phyloP scores from a whole-genome alignment of 108 stramenopile genomes.

The Cyclotella cryptica region DNA sequence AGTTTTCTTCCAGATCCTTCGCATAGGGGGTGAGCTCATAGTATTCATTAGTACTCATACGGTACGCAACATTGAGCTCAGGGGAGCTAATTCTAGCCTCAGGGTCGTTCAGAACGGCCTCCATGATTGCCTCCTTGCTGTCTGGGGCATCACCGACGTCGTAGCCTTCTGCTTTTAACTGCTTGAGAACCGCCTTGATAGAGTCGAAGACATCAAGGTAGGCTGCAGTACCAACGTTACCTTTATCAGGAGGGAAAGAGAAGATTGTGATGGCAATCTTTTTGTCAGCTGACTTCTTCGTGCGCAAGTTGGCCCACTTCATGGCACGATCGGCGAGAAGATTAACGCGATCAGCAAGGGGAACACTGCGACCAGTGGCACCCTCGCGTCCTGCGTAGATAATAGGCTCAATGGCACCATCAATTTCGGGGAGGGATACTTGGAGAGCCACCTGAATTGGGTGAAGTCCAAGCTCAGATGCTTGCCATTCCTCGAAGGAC shows the following conservation, averaged over 20 bases:
- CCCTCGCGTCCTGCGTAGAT: constrained; percentile 97
- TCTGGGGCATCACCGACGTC: constrained; percentile 89
- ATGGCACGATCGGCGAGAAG: constrained; percentile 92
- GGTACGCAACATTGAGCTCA: constrained; percentile 94
- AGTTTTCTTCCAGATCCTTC: constrained; percentile 95
- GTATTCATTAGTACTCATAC: constrained; percentile 96
- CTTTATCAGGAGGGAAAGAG: constrained; percentile 98
- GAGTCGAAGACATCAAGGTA: constrained; percentile 98
- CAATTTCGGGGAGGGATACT: constrained; percentile 96
- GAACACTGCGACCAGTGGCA: constrained; percentile 94
- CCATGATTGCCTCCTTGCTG: constrained; percentile 88
- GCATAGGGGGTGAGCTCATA: constrained; percentile 95
- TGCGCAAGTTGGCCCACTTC: constrained; percentile 89
- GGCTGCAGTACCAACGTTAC: constrained; percentile 97
- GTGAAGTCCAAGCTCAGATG: constrained; percentile 95
- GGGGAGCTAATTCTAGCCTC: constrained; percentile 94
- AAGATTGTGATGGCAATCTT: constrained; percentile 98
- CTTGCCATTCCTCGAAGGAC: constrained; percentile 98
- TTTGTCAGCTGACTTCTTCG: constrained; percentile 91
- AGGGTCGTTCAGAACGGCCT: constrained; percentile 91
- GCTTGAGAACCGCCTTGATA: constrained; percentile 91
- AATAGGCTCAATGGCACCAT: constrained; percentile 97
- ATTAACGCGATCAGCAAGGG: constrained; percentile 95
- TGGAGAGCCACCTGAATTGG: constrained; percentile 97
- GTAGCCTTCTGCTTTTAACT: constrained; percentile 91